Evolutionary conservation across 2,329 filamentous ascomycete species (phyloP).

Genomic region (Talaromyces sp.): DNA sequence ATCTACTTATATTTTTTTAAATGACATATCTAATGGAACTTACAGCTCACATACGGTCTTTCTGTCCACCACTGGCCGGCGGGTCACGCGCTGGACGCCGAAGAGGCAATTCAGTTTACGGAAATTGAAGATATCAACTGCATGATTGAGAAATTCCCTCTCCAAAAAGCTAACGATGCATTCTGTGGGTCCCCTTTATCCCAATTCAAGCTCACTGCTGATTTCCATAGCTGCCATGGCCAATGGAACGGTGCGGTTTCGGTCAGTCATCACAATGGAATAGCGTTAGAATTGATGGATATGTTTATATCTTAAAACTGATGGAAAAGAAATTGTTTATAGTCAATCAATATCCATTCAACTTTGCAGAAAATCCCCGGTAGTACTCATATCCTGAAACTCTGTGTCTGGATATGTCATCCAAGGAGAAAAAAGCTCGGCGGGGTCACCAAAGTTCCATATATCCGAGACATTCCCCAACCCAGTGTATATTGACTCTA

Average conservation of each 20-base stretch:
- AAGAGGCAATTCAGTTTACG: constrained; percentile 37
- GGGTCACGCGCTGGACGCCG: constrained; percentile 49
- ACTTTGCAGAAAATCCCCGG: background rate
- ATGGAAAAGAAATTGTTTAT: background rate
- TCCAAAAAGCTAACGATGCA: constrained; percentile 42
- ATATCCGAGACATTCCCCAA: background rate
- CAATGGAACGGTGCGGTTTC: constrained; percentile 48
- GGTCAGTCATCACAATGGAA: constrained; percentile 47
- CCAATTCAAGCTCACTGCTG: background rate
- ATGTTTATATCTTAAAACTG: background rate
- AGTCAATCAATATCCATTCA: background rate
- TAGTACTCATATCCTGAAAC: background rate
- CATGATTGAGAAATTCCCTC: constrained; percentile 16
- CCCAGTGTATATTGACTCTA: background rate
- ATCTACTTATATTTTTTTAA: background rate
- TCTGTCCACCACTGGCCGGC: constrained; percentile 51
- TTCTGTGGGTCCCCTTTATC: constrained; percentile 32
- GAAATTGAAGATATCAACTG: constrained; percentile 15
- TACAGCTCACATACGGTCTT: constrained; percentile 43
- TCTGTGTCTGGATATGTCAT: background rate
- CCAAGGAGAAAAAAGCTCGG: background rate
- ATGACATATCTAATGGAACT: constrained; percentile 7
- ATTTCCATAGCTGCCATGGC: constrained; percentile 42
- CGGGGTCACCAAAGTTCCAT: background rate
- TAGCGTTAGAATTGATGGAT: background rate